phyloP scores from a whole-genome alignment of 163 green algal genomes.

The Trebouxiophyceae sp. region DNA sequence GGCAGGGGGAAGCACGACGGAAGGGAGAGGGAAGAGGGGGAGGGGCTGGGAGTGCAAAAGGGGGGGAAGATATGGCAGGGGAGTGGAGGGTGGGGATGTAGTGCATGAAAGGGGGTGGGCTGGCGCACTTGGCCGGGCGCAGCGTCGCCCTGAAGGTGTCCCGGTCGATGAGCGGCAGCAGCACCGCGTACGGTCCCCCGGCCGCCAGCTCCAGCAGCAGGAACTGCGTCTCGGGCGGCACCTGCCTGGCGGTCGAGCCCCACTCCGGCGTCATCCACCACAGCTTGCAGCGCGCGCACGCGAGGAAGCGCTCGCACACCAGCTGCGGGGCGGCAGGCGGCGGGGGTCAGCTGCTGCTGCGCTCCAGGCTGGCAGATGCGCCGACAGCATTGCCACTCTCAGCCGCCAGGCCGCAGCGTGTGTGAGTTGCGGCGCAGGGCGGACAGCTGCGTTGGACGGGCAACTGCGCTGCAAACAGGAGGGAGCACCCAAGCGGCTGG shows the following conservation, averaged over 20 bases:
- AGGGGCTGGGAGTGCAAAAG: no score
- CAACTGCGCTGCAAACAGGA: slow-evolving; percentile 3
- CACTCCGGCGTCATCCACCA: slow-evolving; percentile 98
- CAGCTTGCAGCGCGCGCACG: slow-evolving; percentile 89
- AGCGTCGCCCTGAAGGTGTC: slow-evolving; percentile 72
- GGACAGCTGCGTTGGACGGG: no score
- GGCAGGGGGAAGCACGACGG: neutral
- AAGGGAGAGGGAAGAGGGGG: no score
- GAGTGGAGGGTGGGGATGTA: no score
- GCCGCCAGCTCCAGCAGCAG: slow-evolving; percentile 76
- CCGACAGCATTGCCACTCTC: no score
- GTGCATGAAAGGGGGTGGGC: no score
- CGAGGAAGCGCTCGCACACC: slow-evolving; percentile 58
- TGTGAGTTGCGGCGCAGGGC: no score
- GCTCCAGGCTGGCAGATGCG: no score
- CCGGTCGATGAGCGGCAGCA: slow-evolving; percentile 85
- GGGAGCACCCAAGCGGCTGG: neutral
- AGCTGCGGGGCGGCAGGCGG: slow-evolving; percentile 46
- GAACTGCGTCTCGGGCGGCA: slow-evolving; percentile 95
- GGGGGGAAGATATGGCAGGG: no score
- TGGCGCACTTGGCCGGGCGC: slow-evolving; percentile 44
- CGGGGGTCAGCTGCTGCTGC: no score
- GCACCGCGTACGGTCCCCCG: slow-evolving; percentile 57
- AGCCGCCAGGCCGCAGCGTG: no score
- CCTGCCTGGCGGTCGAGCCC: slow-evolving; percentile 48